Evolutionary conservation across 805 yeast genomes (phyloP).

Genomic region (Nakazawaea ambrosiae): DNA sequence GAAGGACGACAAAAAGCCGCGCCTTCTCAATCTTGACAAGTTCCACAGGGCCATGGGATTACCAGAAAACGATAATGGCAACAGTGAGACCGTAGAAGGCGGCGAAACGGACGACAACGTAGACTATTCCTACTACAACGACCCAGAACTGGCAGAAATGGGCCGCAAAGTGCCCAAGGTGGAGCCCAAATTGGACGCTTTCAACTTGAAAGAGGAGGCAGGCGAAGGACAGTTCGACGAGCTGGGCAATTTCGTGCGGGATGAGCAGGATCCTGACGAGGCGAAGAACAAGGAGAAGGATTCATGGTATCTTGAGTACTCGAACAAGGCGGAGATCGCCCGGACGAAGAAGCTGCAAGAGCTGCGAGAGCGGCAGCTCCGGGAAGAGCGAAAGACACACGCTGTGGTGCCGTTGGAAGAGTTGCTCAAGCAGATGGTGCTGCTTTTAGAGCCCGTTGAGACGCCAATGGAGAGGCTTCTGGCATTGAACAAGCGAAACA

Average conservation of each 20-base stretch:
- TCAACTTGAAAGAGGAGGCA: constrained; percentile 49
- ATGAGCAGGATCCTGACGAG: constrained; percentile 24
- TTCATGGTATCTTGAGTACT: constrained; percentile 18
- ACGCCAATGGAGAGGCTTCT: constrained; percentile 50
- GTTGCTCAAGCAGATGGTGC: constrained; percentile 29
- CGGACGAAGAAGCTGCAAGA: constrained; percentile 20
- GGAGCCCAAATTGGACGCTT: constrained; percentile 51
- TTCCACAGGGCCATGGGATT: constrained; percentile 24
- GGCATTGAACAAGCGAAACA: constrained; percentile 26
- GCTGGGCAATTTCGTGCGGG: constrained; percentile 49
- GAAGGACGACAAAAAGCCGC: constrained; percentile 2
- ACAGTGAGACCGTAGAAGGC: constrained; percentile 2
- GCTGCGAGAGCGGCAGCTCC: constrained; percentile 19
- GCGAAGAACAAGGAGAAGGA: constrained; percentile 28
- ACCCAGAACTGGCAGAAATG: constrained; percentile 20
- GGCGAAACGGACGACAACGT: constrained; percentile 18
- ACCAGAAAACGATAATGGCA: neutral
- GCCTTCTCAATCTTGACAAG: constrained; percentile 27
- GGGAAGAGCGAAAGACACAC: constrained; percentile 20
- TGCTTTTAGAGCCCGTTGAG: constrained; percentile 49
- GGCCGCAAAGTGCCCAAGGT: constrained; percentile 8
- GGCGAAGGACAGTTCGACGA: constrained; percentile 55
- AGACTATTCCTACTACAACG: constrained; percentile 22
- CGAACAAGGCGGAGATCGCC: constrained; percentile 16
- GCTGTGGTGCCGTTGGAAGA: constrained; percentile 15